Base-by-base conservation (phyloP, 768 basidiomycete species). In the Gymnopilus dilepis region DNA sequence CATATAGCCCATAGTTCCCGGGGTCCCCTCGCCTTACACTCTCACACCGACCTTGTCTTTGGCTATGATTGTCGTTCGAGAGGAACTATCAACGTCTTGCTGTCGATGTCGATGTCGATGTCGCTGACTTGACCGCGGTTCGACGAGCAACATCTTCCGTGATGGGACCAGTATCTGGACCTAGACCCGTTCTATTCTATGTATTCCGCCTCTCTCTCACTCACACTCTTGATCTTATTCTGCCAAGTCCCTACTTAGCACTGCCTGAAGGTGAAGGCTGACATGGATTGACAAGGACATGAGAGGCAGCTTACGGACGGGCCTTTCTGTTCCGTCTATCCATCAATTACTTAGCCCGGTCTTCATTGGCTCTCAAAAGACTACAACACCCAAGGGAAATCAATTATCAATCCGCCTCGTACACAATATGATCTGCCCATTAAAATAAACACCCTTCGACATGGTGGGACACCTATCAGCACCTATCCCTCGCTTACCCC, bases 71-170 rank as follows among this genome's bases (percentile, higher is more conserved):
- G 48, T 31, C 48, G 52, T 21, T 8, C 24, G 54, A 55, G 37
- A 58, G 57, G 57, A 50, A 50, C 57, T 58, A 58, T 58, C 57
- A 58, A 11, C n/a, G n/a, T n/a, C n/a, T n/a, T n/a, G n/a, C n/a
- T n/a, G n/a, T n/a, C n/a, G n/a, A n/a, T n/a, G n/a, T n/a, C n/a
- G n/a, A n/a, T n/a, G n/a, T n/a, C n/a, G n/a, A n/a, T 26, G 24
- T 30, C 37, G 17, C 50, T 24, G 52, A 43, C 30, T 15, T 33
- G 52, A 37, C 34, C 48, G 45, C 28, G 45, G 24, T 48, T 13
- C 48, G 3, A 28, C 19, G 19, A 3, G 15, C 3, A 37, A 37
- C 34, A 37, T 37, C 34, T 15, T 37, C 34, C 34, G 7, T 34
- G 33, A n/a, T n/a, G n/a, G n/a, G n/a, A 6, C 33, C 33, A 15